These are phyloP conservation scores for Kodamaea arcana DNA, from an alignment of 1,139 yeast genomes.

Conservation along the genomic window DNA sequence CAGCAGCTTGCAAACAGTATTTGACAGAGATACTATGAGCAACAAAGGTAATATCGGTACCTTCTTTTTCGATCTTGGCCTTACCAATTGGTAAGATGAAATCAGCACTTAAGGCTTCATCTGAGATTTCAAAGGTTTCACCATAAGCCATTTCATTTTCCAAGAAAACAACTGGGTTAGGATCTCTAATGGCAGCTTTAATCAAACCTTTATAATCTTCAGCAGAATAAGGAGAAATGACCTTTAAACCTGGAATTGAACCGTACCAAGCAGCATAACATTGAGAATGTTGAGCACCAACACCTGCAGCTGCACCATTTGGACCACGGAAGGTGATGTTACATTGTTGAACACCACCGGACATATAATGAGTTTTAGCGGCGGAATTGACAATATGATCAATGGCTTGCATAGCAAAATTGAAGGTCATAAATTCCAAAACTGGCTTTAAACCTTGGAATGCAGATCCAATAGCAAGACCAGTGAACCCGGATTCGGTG, in stretches of 20 bases:
- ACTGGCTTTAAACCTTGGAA: constrained; percentile 95
- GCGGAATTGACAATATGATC: constrained; percentile 98
- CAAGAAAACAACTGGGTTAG: constrained; percentile 93
- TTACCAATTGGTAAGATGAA: constrained; percentile 90
- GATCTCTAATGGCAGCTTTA: constrained; percentile 96
- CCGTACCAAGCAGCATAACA: constrained; percentile 98
- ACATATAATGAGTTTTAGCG: constrained; percentile 97
- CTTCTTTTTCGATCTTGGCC: constrained; percentile 92
- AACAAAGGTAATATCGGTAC: constrained; percentile 84
- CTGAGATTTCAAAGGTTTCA: constrained; percentile 84
- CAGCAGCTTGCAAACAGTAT: constrained; percentile 87
- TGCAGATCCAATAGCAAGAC: constrained; percentile 96
- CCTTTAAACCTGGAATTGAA: constrained; percentile 96
- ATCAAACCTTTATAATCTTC: constrained; percentile 95
- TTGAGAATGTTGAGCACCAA: constrained; percentile 98
- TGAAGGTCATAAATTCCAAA: constrained; percentile 98
- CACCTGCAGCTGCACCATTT: constrained; percentile 99
- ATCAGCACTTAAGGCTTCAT: constrained; percentile 85
- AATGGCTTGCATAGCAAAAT: constrained; percentile 99
- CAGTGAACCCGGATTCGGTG: constrained; percentile 99
- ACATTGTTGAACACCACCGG: constrained; percentile 98
- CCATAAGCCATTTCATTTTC: constrained; percentile 96
- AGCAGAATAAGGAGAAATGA: constrained; percentile 89
- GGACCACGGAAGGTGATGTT: constrained; percentile 98
- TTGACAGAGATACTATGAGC: constrained; percentile 90